Evolutionary conservation across 208 protist genomes (phyloP).

Genomic region (Acanthamoeba triangularis): DNA sequence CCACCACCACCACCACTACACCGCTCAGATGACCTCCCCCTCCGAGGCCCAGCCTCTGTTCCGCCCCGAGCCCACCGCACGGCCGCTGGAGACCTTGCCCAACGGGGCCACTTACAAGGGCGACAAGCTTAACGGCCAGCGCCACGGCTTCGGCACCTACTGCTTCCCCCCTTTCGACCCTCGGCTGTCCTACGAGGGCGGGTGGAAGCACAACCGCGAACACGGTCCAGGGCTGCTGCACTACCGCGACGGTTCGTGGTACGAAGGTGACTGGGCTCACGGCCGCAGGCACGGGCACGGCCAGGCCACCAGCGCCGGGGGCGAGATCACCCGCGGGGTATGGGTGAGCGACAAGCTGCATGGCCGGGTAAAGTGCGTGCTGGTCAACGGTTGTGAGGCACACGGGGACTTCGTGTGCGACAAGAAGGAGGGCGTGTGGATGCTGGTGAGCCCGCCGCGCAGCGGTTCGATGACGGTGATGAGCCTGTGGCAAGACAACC

Average conservation of each 20-base stretch:
- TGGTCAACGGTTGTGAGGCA: not conserved
- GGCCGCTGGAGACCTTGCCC: too few relatives aligned
- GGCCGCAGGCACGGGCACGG: not conserved
- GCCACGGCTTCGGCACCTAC: not conserved
- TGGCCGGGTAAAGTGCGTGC: not conserved
- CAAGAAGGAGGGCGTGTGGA: not conserved
- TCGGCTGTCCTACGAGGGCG: not conserved
- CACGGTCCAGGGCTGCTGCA: not conserved
- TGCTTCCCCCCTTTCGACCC: not conserved
- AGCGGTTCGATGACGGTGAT: not conserved
- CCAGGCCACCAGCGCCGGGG: not conserved
- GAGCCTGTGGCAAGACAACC: not conserved
- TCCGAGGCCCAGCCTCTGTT: too few relatives aligned
- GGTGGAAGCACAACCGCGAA: not conserved
- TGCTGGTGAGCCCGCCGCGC: not conserved
- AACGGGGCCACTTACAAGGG: too few relatives aligned
- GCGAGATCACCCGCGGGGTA: not conserved
- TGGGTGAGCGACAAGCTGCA: not conserved
- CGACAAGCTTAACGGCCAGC: too few relatives aligned
- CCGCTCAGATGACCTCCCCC: too few relatives aligned
- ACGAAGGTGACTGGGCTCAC: not conserved
- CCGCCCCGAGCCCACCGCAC: too few relatives aligned
- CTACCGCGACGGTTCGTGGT: not conserved
- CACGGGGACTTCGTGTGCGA: not conserved
- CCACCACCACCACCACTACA: too few relatives aligned